Base-by-base conservation (phyloP, 2,329 filamentous ascomycete species). In the Ploettnerulaceae sp. region DNA sequence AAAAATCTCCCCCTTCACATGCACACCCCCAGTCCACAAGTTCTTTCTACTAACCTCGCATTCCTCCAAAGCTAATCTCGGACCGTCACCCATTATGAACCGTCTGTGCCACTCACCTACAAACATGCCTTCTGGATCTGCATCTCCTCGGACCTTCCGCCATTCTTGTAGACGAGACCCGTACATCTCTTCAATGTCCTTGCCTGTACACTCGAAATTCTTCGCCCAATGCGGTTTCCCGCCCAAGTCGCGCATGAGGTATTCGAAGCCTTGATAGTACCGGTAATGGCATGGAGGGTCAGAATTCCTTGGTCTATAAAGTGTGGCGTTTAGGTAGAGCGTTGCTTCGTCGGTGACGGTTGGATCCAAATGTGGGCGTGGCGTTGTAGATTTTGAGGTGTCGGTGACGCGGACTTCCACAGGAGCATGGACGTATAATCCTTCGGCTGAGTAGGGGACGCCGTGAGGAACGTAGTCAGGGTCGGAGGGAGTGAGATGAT, bases 181-280 rank as follows among this genome's bases (percentile, higher is more conserved):
- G 63, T 93, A 94, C 65, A 87, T 79, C 1, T 66, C 64, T 48
- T 78, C 74, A 33, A 95, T 74, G 22, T 86, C 79, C 0, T 70
- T 60, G 8, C 76, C 74, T 3, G 76, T 73, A 7, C 75, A 74
- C 36, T 73, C 71, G 66, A 94, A 95, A 65, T 95, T 95, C 75
- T 95, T 95, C 6, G 89, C 89, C 87, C 89, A 95, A 67, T 95
- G 89, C 14, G 89, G 89, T 35, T 78, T 78, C 7, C 84, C 89
- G 42, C 84, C 86, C 57, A 94, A 71, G 34, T 94, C 86, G 49
- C 80, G 82, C 89, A 95, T 95, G 35, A 95, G 72, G 74, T 84
- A 91, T 66, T 95, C 89, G 55, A 95, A 95, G 1, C 84, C 89
- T 66, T 90, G 76, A 66, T 95, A 95, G 71, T 95, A 95, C 36